Evolutionary conservation across 2,329 filamentous ascomycete species (phyloP).

Genomic region (Metarhizium guizhouense): DNA sequence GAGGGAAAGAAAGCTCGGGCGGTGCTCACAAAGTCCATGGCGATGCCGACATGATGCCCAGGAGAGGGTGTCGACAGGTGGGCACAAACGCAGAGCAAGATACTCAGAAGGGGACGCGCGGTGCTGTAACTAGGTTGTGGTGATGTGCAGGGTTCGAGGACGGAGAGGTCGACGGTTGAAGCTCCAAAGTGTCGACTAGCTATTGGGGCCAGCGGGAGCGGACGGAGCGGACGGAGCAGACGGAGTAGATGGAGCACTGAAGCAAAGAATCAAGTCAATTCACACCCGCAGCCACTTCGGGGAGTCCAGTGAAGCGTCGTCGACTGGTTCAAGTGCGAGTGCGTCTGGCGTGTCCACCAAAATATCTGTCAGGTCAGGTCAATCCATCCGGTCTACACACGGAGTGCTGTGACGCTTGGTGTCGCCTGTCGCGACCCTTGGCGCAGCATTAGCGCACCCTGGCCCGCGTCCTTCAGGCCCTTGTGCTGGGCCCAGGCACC

Average conservation of each 20-base stretch:
- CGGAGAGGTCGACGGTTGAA: background rate
- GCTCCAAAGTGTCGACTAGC: too few relatives aligned
- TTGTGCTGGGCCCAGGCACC: background rate
- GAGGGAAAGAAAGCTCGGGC: background rate
- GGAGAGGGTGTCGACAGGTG: slow-evolving; percentile 1
- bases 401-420: background rate
- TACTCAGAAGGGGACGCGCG: background rate
- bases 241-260: background rate
- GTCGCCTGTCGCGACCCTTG: too few relatives aligned
- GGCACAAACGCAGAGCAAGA: background rate
- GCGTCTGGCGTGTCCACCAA: too few relatives aligned
- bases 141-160: background rate
- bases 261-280: background rate
- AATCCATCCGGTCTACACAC: background rate
- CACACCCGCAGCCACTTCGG: too few relatives aligned
- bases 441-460: too few relatives aligned
- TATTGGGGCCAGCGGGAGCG: too few relatives aligned
- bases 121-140: background rate
- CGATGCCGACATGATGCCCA: slow-evolving; percentile 37
- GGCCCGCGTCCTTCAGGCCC: too few relatives aligned
- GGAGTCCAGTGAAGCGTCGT: too few relatives aligned
- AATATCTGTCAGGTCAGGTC: too few relatives aligned
- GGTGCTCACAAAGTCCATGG: slow-evolving; percentile 48
- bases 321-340: too few relatives aligned
- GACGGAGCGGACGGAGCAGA: too few relatives aligned